phyloP scores from a whole-genome alignment of 164 flowering plant genomes.

The Stephania japonica region DNA sequence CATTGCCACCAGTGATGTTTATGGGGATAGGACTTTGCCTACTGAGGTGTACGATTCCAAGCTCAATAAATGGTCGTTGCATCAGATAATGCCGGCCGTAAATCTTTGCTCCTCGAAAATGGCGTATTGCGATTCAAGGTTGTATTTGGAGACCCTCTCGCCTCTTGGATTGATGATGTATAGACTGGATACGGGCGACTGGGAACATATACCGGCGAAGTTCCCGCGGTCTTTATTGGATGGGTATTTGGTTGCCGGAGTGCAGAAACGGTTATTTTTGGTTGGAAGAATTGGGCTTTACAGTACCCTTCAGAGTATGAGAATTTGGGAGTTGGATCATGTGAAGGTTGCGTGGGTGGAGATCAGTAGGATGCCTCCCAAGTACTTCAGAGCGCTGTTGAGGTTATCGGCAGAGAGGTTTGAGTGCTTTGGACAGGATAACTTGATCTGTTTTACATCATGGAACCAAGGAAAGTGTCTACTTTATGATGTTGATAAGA shows the following conservation, averaged over 20 bases:
- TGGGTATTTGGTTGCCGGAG: conserved; percentile 90
- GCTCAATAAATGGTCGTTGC: conserved; percentile 64
- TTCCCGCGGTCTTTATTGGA: conserved; percentile 86
- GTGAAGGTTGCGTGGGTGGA: conserved; percentile 69
- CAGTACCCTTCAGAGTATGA: conserved; percentile 86
- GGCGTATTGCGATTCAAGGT: conserved; percentile 82
- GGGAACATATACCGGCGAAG: conserved; percentile 94
- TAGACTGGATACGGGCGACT: conserved; percentile 54
- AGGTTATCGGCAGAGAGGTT: conserved; percentile 93
- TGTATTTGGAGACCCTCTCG: conserved; percentile 85
- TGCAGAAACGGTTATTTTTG: conserved; percentile 74
- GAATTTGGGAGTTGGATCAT: conserved; percentile 97
- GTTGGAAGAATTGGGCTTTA: conserved; percentile 89
- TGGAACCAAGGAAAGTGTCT: conserved; percentile 98
- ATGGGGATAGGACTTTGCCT: conserved; percentile 76
- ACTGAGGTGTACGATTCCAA: conserved; percentile 92
- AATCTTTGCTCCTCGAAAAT: conserved; percentile 93
- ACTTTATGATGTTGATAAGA: conserved; percentile 80
- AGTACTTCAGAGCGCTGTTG: conserved; percentile 67
- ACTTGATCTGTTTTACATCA: conserved; percentile 76
- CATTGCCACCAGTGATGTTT: conserved; percentile 85
- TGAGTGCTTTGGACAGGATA: conserved; percentile 96
- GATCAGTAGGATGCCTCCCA: conserved; percentile 92
- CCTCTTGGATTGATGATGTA: conserved; percentile 95
- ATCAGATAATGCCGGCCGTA: conserved; percentile 86